Evolutionary conservation across 345 rosid species (phyloP), one percentile per base, ranked within the genome.

Genomic region (Eucalyptus victrix): DNA sequence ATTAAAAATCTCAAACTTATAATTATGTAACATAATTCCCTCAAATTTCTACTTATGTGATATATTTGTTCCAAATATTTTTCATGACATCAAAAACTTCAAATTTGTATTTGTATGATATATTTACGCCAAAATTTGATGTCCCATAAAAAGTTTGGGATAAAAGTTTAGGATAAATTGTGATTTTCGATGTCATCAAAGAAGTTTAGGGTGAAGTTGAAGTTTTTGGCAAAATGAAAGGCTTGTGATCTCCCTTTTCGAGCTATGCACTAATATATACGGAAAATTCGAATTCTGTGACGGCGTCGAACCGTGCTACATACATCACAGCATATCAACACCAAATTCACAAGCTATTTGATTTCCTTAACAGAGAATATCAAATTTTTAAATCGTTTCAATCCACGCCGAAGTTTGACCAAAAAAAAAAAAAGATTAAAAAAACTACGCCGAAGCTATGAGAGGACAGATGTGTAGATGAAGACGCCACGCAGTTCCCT

Each of bases 141-240:
- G 2, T 8, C 5, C 0, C 26, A 53, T 21, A 8, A 53, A 3
- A 53, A 8, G 5, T 53, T 51, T 18, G 4, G 23, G 23, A 9
- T 51, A 51, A 51, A 18, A 7, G 4, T 51, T 53, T 21, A 0
- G 26, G 11, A 21, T 53, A 21, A 53, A 21, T 53, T 53, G 11
- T 0, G 11, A 3, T 53, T 53, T 53, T 53, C 0, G 5, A 53
- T 21, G 58, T 4, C 58, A 21, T 53, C 2, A 4, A 53, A 21
- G 1, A 19, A 19, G 26, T 19, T 53, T 8, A 53, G 1, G 2
- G 11, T 19, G 10, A 2, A 2, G 1, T 53, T 19, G 24, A 2
- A 53, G 10, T 53, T 53, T 53, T 53, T 19, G 24, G 5, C 58
- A 18, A 32, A 69, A 0, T 69, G 13, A 69, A 17, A 69, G 76